Evolutionary conservation across 305 asterid genomes (phyloP), one percentile per base, ranked within the genome.

Genomic region (Salvia sclarea): DNA sequence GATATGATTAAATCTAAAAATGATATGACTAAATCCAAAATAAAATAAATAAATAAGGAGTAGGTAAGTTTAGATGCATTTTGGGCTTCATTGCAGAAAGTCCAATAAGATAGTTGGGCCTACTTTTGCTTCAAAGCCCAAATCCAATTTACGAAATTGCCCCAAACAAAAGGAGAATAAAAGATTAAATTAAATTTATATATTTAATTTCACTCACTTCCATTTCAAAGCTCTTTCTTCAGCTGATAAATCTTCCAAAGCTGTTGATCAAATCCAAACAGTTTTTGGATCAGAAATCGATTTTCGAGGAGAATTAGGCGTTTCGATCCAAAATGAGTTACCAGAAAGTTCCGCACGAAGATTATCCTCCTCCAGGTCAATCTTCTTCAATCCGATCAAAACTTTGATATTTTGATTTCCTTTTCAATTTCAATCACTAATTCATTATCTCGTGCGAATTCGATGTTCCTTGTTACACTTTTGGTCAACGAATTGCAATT

Each of bases 361-460:
- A 72, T 17, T 77, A 47, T 33, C 88, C 85, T 68, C 86, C 84
- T 44, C 86, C 84, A 69, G 89, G 89, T 83, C 47, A 24, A 21
- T 61, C 69, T 17, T 49, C 61, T 20, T 50, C 47, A 22, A 28
- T 5, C 45, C 63, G 4, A 7, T 56, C 71, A 41, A 37, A 49
- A 37, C 0, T 25, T 68, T 59, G 11, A 47, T 55, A 50, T 28
- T 30, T 24, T 30, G 2, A 12, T 33, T 8, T 50, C 21, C 13
- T 25, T 24, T 45, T 16, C 47, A 8, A 5, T 31, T 37, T 64
- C 37, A 9, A 16, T 44, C 11, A 1, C 10, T 3, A 37, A n/a
- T 40, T 44, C 52, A 17, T 71, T 16, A 14, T 5, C 12, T 7
- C 12, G 1, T 0, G 8, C 25, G 5, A 20, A 58, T 31, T 47